Evolutionary conservation across 768 basidiomycete species (phyloP).

Genomic region (Fistulinella prunicolor): DNA sequence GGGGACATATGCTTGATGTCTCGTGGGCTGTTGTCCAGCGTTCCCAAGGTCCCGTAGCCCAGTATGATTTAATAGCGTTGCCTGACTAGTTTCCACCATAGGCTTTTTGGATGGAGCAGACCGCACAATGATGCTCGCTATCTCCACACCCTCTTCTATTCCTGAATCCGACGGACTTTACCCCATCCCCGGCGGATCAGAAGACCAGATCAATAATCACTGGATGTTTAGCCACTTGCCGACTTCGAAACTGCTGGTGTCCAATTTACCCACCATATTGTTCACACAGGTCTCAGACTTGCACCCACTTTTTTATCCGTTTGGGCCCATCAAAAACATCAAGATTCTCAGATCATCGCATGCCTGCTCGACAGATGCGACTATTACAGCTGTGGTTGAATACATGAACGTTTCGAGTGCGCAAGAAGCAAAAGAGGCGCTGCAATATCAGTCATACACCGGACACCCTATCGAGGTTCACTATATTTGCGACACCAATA

Average conservation of each 20-base stretch:
- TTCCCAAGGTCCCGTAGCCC: slow-evolving; percentile 56
- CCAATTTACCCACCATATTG: slow-evolving; percentile 61
- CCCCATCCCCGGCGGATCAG: slow-evolving; percentile 26
- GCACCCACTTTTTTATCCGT: slow-evolving; percentile 72
- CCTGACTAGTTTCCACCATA: slow-evolving; percentile 25
- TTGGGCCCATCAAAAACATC: slow-evolving; percentile 63
- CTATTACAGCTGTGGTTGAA: slow-evolving; percentile 60
- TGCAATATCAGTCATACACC: slow-evolving; percentile 63
- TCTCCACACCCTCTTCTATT: slow-evolving; percentile 38
- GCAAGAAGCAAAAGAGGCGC: slow-evolving; percentile 58
- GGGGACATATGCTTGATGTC: slow-evolving; percentile 74
- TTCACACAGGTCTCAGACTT: slow-evolving; percentile 67
- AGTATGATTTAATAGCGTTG: background rate
- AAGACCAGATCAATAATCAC: slow-evolving; percentile 29
- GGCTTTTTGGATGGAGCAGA: slow-evolving; percentile 83
- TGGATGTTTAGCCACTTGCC: slow-evolving; percentile 38
- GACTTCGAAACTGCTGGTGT: slow-evolving; percentile 55
- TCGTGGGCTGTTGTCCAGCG: slow-evolving; percentile 89
- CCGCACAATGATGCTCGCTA: slow-evolving; percentile 60
- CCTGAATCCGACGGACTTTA: slow-evolving; percentile 26
- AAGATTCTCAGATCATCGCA: slow-evolving; percentile 42
- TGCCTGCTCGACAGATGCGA: slow-evolving; percentile 35
- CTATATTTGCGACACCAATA: slow-evolving; percentile 28
- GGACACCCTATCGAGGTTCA: slow-evolving; percentile 41
- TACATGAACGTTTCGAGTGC: slow-evolving; percentile 54